Conservation (phyloP, 495 filamentous ascomycete species). For the Umbilicaria muhlenbergii region DNA sequence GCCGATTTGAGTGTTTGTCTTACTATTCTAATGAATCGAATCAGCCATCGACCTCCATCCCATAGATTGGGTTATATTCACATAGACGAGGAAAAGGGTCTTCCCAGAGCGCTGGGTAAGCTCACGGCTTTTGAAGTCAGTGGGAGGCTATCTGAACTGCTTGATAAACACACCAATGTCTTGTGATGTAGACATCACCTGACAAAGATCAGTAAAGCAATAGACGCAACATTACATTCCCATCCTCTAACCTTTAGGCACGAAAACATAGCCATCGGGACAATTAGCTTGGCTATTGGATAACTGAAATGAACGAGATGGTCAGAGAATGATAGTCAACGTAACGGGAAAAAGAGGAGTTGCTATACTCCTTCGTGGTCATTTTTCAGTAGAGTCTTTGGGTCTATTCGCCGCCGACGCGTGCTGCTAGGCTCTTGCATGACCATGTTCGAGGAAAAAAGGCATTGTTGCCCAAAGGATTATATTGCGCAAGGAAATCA, state of each 20-base stretch:
- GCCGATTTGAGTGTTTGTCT: background rate
- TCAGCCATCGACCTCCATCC: background rate
- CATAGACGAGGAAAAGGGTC: slow-evolving; percentile 2
- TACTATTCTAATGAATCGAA: background rate
- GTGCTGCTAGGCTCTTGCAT: too few relatives aligned
- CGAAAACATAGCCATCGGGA: slow-evolving; percentile 2
- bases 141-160: background rate
- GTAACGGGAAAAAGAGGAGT: too few relatives aligned
- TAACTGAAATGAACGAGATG: too few relatives aligned
- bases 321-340: too few relatives aligned
- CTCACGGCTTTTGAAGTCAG: slow-evolving; percentile 2
- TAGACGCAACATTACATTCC: too few relatives aligned
- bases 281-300: background rate
- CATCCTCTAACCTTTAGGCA: background rate
- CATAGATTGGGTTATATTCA: background rate
- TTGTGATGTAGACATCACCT: slow-evolving; percentile 4
- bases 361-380: too few relatives aligned
- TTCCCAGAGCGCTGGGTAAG: background rate
- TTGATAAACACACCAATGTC: slow-evolving; percentile 1
- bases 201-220: too few relatives aligned
- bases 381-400: too few relatives aligned
- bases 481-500: too few relatives aligned
- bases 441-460: too few relatives aligned
- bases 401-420: too few relatives aligned
- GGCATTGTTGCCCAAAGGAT: too few relatives aligned